phyloP scores from a whole-genome alignment of 768 basidiomycete genomes.

The Royoungia palumana region DNA sequence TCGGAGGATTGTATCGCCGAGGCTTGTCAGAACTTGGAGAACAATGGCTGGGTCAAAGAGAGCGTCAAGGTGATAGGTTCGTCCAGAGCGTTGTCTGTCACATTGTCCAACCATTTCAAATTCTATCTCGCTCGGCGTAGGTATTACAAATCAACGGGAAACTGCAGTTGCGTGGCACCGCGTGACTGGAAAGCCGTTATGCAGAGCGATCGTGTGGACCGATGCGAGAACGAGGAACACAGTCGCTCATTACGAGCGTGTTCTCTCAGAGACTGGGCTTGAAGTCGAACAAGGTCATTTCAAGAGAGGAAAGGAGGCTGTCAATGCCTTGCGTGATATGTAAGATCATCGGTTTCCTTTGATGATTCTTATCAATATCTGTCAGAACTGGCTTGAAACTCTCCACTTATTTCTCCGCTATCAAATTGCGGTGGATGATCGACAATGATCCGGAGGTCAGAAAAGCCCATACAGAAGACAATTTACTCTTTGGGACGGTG shows the following conservation, averaged over 20 bases:
- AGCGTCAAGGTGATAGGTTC: conserved; percentile 91
- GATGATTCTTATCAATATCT: background rate
- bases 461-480: conserved; percentile 74
- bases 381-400: conserved; percentile 86
- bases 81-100: conserved; percentile 22
- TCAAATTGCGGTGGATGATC: conserved; percentile 97
- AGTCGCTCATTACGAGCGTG: conserved; percentile 75
- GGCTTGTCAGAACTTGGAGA: conserved; percentile 68
- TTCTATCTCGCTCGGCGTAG: conserved; percentile 34
- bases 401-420: conserved; percentile 96
- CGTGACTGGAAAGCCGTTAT: conserved; percentile 83
- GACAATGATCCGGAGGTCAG: conserved; percentile 76
- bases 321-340: conserved; percentile 64
- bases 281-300: conserved; percentile 62
- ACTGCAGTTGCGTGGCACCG: conserved; percentile 93
- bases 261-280: conserved; percentile 70
- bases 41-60: conserved; percentile 69
- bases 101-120: background rate
- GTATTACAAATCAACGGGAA: conserved; percentile 97
- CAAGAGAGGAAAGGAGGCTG: conserved; percentile 68
- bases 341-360: conserved; percentile 35
- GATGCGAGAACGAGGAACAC: conserved; percentile 88
- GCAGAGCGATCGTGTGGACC: conserved; percentile 92
- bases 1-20: conserved; percentile 73
- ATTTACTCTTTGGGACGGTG: conserved; percentile 89